phyloP scores from a whole-genome alignment of 495 filamentous ascomycete genomes.

The Talaromyces wortmannii region DNA sequence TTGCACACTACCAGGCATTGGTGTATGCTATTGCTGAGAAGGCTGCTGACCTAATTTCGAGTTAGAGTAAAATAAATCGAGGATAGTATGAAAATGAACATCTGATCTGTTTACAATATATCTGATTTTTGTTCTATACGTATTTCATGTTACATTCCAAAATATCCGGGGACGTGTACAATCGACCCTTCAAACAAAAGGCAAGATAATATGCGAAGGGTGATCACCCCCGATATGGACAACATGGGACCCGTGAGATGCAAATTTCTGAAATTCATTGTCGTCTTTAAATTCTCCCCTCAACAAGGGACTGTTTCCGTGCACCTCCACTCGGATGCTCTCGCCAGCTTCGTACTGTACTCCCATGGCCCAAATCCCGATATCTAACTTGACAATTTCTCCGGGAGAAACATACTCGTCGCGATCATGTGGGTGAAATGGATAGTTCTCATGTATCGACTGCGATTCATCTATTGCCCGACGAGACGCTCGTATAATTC shows the following conservation, averaged over 20 bases:
- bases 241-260: constrained; percentile 10
- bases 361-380: constrained; percentile 27
- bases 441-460: constrained; percentile 21
- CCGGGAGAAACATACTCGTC: constrained; percentile 26
- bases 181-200: constrained; percentile 3
- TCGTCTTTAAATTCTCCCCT: constrained; percentile 7
- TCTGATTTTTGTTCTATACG: no score
- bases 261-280: neutral
- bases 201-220: neutral
- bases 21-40: constrained; percentile 32
- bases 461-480: constrained; percentile 16
- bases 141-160: no score
- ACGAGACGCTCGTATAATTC: constrained; percentile 29
- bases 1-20: constrained; percentile 23
- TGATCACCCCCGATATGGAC: constrained; percentile 12
- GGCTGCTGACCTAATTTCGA: neutral
- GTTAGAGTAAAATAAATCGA: neutral
- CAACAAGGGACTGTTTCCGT: constrained; percentile 10
- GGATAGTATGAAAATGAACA: no score
- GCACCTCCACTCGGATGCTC: constrained; percentile 17
- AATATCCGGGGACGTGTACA: neutral
- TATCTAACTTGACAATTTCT: constrained; percentile 21
- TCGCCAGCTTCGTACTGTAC: constrained; percentile 22
- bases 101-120: no score
- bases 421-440: constrained; percentile 23